Conservation (phyloP, 139 green algal genomes). For the Pleodorina starrii region DNA sequence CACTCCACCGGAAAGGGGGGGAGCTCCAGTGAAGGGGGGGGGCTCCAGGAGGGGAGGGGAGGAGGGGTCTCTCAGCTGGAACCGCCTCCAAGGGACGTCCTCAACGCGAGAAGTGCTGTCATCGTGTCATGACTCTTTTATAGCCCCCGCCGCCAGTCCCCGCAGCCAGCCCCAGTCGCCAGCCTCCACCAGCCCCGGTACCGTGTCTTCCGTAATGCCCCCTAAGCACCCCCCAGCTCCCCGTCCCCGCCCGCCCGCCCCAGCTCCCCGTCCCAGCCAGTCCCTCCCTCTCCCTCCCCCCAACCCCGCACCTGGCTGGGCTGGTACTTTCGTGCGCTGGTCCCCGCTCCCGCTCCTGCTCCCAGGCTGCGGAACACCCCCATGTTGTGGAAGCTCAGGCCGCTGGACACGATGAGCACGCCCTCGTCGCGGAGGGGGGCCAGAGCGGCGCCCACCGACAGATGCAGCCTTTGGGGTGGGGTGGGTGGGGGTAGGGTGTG, state of each 20-base stretch:
- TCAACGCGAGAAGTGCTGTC: too few species aligned
- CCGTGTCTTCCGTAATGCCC: too few species aligned
- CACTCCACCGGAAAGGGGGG: too few species aligned
- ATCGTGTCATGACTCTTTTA: too few species aligned
- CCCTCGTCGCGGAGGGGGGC: constrained; percentile 80
- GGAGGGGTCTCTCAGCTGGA: too few species aligned
- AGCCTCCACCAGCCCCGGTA: too few species aligned
- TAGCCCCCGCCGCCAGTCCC: too few species aligned
- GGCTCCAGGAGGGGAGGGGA: too few species aligned
- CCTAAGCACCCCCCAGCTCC: too few species aligned
- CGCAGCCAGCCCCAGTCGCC: too few species aligned
- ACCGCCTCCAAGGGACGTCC: too few species aligned
- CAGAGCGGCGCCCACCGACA: constrained; percentile 78
- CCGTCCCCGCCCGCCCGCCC: neutral
- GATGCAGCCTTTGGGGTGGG: constrained; percentile 49
- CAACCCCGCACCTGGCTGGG: constrained; percentile 39
- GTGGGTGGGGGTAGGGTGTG: neutral
- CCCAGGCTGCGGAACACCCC: constrained; percentile 8
- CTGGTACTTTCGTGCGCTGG: neutral
- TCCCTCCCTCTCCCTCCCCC: neutral
- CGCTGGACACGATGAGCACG: constrained; percentile 80
- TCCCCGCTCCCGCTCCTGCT: neutral
- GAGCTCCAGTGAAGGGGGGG: too few species aligned
- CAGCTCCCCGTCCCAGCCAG: neutral
- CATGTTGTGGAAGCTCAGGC: constrained; percentile 81